These are phyloP conservation scores for Evansstolkia leycettana DNA, from an alignment of 495 filamentous ascomycete genomes.

Conservation along the genomic window DNA sequence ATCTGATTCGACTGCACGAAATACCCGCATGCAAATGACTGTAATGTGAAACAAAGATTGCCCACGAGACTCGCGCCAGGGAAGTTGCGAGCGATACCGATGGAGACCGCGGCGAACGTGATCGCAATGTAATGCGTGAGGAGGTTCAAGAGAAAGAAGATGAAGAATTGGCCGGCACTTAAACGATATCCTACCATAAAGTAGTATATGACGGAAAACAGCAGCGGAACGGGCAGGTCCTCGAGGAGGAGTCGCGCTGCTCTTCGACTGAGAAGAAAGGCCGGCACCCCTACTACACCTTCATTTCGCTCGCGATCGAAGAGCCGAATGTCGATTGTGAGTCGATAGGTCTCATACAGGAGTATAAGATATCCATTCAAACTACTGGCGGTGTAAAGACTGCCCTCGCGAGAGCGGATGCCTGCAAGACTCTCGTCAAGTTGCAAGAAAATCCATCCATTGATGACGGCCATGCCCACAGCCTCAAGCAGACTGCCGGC, in stretches of 20 bases:
- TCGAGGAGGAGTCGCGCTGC: slow-evolving; percentile 53
- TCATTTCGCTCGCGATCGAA: slow-evolving; percentile 65
- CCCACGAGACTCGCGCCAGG: slow-evolving; percentile 49
- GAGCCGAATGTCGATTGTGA: slow-evolving; percentile 56
- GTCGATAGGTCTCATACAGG: slow-evolving; percentile 57
- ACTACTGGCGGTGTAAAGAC: slow-evolving; percentile 51
- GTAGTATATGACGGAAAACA: slow-evolving; percentile 58
- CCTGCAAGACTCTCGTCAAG: slow-evolving; percentile 48
- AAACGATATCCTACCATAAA: slow-evolving; percentile 63
- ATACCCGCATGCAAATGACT: slow-evolving; percentile 58
- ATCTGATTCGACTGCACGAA: slow-evolving; percentile 61
- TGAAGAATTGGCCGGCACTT: slow-evolving; percentile 48
- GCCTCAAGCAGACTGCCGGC: slow-evolving; percentile 53
- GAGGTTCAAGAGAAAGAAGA: slow-evolving; percentile 50
- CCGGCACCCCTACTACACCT: slow-evolving; percentile 52
- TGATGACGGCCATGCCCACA: slow-evolving; percentile 50
- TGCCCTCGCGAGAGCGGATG: slow-evolving; percentile 44
- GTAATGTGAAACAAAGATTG: slow-evolving; percentile 58
- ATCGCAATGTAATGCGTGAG: slow-evolving; percentile 56
- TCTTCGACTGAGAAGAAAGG: no score
- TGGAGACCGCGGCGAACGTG: slow-evolving; percentile 45
- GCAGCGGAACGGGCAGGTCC: slow-evolving; percentile 54
- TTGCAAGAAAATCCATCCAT: slow-evolving; percentile 57
- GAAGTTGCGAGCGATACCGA: slow-evolving; percentile 49
- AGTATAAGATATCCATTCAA: slow-evolving; percentile 65